A percentile compares a stretch with the other conserved stretches of the same genome.
Evolutionary conservation across 2,329 filamentous ascomycete species (phyloP).

Genomic region (Cercospora sojina): DNA sequence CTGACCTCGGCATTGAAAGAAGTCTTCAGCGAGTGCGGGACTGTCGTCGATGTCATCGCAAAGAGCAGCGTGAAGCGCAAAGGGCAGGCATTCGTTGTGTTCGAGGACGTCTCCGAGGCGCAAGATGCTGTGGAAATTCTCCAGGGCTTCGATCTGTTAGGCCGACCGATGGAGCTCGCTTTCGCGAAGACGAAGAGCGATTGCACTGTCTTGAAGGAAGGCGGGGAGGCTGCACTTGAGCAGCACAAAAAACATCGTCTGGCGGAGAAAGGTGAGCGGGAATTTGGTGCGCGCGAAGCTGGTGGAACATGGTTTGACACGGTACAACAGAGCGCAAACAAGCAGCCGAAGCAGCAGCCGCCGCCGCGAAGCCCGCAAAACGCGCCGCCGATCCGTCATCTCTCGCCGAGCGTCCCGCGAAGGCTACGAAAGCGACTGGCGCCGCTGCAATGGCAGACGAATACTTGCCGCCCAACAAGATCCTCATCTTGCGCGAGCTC

Average conservation of each 20-base stretch:
- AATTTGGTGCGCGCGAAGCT: conserved; percentile 31
- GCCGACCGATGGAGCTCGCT: conserved; percentile 82
- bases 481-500: conserved; percentile 88
- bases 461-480: conserved; percentile 96
- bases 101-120: conserved; percentile 77
- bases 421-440: conserved; percentile 67
- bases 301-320: conserved; percentile 46
- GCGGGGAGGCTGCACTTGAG: conserved; percentile 79
- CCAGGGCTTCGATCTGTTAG: conserved; percentile 89
- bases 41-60: conserved; percentile 77
- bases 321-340: conserved; percentile 66
- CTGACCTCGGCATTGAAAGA: conserved; percentile 71
- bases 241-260: conserved; percentile 78
- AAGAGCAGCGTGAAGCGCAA: conserved; percentile 90
- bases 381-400: conserved; percentile 54
- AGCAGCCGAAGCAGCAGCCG: conserved; percentile 75
- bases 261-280: conserved; percentile 76
- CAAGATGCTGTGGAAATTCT: conserved; percentile 80
- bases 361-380: conserved; percentile 51
- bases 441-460: conserved; percentile 87
- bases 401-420: conserved; percentile 58
- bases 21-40: conserved; percentile 87
- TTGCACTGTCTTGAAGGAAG: conserved; percentile 73
- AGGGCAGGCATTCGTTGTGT: conserved; percentile 94
- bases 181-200: conserved; percentile 83